A percentile compares a stretch with the other conserved stretches of the same genome.
phyloP scores from a whole-genome alignment of 2,329 filamentous ascomycete genomes.

The Botryotinia globosa region DNA sequence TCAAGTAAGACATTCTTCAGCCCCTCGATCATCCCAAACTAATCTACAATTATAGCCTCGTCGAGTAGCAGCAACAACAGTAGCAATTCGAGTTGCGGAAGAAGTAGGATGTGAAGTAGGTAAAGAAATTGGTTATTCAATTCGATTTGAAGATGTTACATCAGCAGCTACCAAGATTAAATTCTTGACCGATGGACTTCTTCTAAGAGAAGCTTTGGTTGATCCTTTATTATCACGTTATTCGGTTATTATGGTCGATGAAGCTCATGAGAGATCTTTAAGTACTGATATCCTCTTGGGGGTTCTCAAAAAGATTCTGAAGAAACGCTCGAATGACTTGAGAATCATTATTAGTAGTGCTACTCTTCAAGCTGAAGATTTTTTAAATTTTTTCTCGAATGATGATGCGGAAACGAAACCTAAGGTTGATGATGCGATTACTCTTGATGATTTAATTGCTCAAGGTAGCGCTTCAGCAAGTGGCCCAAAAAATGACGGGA shows the following conservation, averaged over 20 bases:
- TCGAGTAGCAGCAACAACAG: constrained; percentile 85
- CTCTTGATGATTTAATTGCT: constrained; percentile 35
- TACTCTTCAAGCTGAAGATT: constrained; percentile 85
- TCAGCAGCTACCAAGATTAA: constrained; percentile 85
- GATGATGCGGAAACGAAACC: constrained; percentile 39
- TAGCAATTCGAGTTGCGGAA: constrained; percentile 83
- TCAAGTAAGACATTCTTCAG: constrained; percentile 58
- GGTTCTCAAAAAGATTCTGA: constrained; percentile 84
- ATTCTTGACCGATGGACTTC: constrained; percentile 88
- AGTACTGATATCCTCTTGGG: constrained; percentile 90
- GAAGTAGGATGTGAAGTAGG: constrained; percentile 84
- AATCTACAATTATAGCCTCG: constrained; percentile 59
- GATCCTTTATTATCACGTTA: constrained; percentile 89
- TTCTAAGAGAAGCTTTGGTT: constrained; percentile 87
- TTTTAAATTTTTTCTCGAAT: constrained; percentile 70
- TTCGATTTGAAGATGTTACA: constrained; percentile 87
- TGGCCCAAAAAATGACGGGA: constrained; percentile 36
- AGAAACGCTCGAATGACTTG: constrained; percentile 69
- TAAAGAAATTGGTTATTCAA: constrained; percentile 90
- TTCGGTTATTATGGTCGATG: constrained; percentile 95
- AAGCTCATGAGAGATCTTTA: constrained; percentile 90
- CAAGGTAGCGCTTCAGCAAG: constrained; percentile 28
- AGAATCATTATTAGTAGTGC: constrained; percentile 91
- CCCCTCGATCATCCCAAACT: neutral
- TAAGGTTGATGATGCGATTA: constrained; percentile 41